Evolutionary conservation across 164 flowering plant genomes (phyloP), one percentile per base, ranked within the genome.

Genomic region (Berberis vulgaris): DNA sequence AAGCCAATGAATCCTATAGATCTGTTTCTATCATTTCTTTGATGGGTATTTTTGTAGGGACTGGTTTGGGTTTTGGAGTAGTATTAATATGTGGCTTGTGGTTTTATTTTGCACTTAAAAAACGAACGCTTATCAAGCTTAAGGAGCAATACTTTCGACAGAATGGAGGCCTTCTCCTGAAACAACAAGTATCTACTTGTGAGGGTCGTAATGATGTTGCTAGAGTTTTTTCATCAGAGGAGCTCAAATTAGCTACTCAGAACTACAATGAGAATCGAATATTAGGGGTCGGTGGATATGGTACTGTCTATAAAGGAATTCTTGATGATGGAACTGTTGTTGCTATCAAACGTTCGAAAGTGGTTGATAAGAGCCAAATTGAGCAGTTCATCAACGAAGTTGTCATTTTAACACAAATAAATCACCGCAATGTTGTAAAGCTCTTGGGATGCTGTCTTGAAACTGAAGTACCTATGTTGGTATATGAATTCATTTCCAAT

Each of bases 311-410:
- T 54, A 80, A 68, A 70, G 82, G 82, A 63, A 53, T 57, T 13
- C 69, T 80, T 4, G 47, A 68, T 1, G 78, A 78, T 61, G 68
- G 75, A 0, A 70, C 54, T 2, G 8, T 53, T 1, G 80, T 78
- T 4, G 86, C 88, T n/a, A 26, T 26, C 26, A 26, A 26, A 26
- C 26, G 26, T 26, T 26, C 26, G 26, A 26, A 26, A 26, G 26
- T 26, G 26, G 26, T 26, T 26, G 26, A 26, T 26, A 26, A 26
- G 26, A 26, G 26, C 26, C 26, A 26, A 26, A 26, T 26, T 26
- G 75, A 79, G 50, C 79, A 81, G 62, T 83, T 83, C 67, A 73
- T 78, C n/a, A 84, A 78, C 49, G 82, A 83, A 54, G 76, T 83
- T 8, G 67, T 77, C 1, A 70, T 83, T 7, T 76, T 81, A 43